Evolutionary conservation across 2,329 filamentous ascomycete genomes (phyloP), one percentile per base, ranked within the genome.

Genomic region (Rhexocercosporidium sp.): DNA sequence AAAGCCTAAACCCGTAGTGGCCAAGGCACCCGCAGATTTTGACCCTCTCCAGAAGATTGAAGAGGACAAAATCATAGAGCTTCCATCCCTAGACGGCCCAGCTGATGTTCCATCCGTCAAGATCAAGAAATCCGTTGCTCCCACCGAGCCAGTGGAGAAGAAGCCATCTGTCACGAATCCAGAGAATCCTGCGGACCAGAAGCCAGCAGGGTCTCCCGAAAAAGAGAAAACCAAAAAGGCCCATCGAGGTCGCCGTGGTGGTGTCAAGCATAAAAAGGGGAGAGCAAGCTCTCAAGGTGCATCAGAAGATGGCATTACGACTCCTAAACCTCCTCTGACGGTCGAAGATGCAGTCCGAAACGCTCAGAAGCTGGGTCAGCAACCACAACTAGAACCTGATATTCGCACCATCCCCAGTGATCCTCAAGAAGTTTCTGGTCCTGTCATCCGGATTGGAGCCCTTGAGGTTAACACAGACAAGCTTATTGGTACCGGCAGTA

Each of bases 401-500:
- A 82, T 90, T 34, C 83, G 85, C 69, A 89, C 85, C 27, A 80
- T 88, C 46, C 77, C 84, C 69, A 81, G 85, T 73, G 82, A 90
- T 75, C 82, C 89, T 76, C 82, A 86, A 68, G 85, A 88, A 59
- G 83, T 90, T 6, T 86, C 85, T 1, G 86, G 85, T 0, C 83
- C 86, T 3, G 84, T 86, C 59, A 82, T 90, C 71, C 85, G 83
- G 63, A 88, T 91, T 77, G 88, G 87, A 34, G 87, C 85, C 65
- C 85, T 91, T 1, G 86, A 89, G 72, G 88, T 91, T 62, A 85
- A 90, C 70, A 85, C 86, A 53, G 85, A 89, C 54, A 82, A 86
- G 73, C 86, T 90, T 70, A 82, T 91, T 34, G 89, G 89, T 25
- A 90, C 93, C 67, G 96, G 96, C 64, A 98, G 95, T 78, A 97